A percentile compares a stretch with the other conserved stretches of the same genome.
phyloP scores from a whole-genome alignment of 2,329 filamentous ascomycete genomes.

The Trichoderma sp. region DNA sequence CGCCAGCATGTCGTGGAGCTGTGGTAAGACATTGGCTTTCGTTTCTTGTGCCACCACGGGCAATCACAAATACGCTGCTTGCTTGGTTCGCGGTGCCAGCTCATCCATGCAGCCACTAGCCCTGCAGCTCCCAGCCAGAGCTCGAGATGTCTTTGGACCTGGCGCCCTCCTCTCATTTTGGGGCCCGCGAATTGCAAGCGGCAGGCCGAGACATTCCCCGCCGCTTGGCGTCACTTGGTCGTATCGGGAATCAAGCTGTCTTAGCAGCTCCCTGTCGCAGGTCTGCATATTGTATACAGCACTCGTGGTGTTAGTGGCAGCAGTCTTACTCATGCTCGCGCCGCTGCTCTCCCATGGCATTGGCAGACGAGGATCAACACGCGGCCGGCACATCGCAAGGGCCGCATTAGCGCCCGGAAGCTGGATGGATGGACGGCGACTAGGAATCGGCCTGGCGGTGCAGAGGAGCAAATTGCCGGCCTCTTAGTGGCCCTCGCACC shows the following conservation, averaged over 20 bases:
- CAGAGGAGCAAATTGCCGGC: background rate
- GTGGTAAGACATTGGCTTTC: conserved; percentile 21
- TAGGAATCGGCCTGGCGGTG: conserved; percentile 6
- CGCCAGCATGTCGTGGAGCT: conserved; percentile 17
- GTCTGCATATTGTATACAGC: no score
- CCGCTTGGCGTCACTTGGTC: conserved; percentile 18
- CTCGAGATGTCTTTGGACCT: conserved; percentile 1
- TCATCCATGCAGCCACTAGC: conserved; percentile 26
- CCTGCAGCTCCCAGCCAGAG: conserved; percentile 14
- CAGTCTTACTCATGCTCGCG: background rate
- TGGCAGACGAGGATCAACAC: conserved; percentile 7
- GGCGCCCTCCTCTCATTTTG: background rate
- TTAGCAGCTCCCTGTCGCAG: conserved; percentile 4
- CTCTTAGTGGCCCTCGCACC: conserved; percentile 18
- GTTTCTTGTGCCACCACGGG: background rate
- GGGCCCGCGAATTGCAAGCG: conserved; percentile 10
- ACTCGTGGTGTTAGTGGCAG: background rate
- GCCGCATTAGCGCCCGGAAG: conserved; percentile 28
- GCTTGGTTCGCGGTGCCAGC: conserved; percentile 20
- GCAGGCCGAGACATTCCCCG: conserved; percentile 20
- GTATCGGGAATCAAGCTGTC: conserved; percentile 20
- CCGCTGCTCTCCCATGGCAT: background rate
- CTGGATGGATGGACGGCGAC: conserved; percentile 16
- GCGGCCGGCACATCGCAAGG: conserved; percentile 24
- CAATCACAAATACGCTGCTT: background rate